Evolutionary conservation across 2,329 filamentous ascomycete species (phyloP).

Genomic region (Penicillium digitatum): DNA sequence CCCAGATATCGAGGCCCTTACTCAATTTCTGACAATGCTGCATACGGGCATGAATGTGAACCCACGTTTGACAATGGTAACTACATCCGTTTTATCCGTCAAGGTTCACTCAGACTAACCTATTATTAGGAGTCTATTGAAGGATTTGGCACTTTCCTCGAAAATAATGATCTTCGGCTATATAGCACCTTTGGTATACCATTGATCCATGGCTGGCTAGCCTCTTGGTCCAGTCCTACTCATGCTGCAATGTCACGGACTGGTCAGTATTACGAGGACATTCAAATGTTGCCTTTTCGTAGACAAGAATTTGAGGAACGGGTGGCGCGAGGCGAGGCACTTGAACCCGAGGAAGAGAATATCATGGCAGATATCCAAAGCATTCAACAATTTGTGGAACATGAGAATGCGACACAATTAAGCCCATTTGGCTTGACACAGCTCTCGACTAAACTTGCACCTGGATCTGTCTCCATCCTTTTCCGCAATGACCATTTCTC

Average conservation of each 20-base stretch:
- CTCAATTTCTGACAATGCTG: slow-evolving; percentile 78
- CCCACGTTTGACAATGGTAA: slow-evolving; percentile 69
- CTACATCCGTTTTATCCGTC: neutral
- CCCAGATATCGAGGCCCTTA: slow-evolving; percentile 83
- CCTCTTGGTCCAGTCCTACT: slow-evolving; percentile 60
- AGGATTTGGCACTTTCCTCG: slow-evolving; percentile 72
- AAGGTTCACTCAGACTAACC: neutral
- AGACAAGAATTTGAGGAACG: slow-evolving; percentile 87
- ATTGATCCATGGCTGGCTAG: slow-evolving; percentile 89
- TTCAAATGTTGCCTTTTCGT: slow-evolving; percentile 80
- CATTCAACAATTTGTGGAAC: slow-evolving; percentile 76
- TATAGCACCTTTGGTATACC: slow-evolving; percentile 88
- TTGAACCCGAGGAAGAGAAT: slow-evolving; percentile 70
- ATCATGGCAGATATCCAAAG: slow-evolving; percentile 76
- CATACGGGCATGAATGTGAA: slow-evolving; percentile 99
- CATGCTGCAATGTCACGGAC: slow-evolving; percentile 68
- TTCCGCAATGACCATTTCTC: slow-evolving; percentile 98
- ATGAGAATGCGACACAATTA: slow-evolving; percentile 76
- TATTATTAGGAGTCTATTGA: slow-evolving; percentile 30
- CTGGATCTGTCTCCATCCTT: slow-evolving; percentile 80
- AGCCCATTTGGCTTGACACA: slow-evolving; percentile 75
- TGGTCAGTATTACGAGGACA: slow-evolving; percentile 84
- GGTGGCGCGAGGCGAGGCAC: slow-evolving; percentile 55
- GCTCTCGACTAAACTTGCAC: slow-evolving; percentile 64
- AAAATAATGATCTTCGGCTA: slow-evolving; percentile 81